Conservation (phyloP, 2,329 filamentous ascomycete genomes). For the Chrysosphaeria jannelii region DNA sequence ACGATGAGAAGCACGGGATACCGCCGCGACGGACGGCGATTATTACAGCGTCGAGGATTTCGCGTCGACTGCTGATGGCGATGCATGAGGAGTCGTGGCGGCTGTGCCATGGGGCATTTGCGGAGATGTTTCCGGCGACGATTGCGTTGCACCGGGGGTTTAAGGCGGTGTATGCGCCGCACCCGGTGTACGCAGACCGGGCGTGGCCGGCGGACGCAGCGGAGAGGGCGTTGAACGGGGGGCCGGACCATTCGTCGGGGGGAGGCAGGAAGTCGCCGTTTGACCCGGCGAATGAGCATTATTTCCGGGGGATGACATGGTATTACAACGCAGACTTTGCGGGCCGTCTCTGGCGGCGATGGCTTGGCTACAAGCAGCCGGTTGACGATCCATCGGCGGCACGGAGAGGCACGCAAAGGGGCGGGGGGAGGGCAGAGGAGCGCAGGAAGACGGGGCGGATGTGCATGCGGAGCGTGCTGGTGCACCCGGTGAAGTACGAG, state of each 20-base stretch:
- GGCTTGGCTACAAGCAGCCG: conserved; percentile 29
- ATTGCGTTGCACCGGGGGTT: conserved; percentile 45
- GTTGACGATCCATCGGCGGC: conserved; percentile 3
- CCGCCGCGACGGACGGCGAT: conserved; percentile 41
- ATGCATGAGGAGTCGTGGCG: conserved; percentile 50
- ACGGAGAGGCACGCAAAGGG: conserved; percentile 10
- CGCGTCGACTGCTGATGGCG: conserved; percentile 29
- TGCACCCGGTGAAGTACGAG: conserved; percentile 54
- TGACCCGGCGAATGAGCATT: conserved; percentile 42
- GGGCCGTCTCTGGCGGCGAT: conserved; percentile 47
- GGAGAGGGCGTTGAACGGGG: conserved; percentile 52
- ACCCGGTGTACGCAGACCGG: conserved; percentile 53
- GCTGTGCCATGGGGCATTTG: conserved; percentile 41
- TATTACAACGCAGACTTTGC: conserved; percentile 62
- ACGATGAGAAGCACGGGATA: conserved; percentile 18
- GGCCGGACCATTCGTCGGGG: conserved; percentile 33
- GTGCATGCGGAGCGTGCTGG: conserved; percentile 49
- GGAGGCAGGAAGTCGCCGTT: conserved; percentile 27
- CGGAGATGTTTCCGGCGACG: conserved; percentile 48
- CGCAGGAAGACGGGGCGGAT: conserved; percentile 30
- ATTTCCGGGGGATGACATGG: conserved; percentile 57
- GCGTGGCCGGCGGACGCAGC: conserved; percentile 39
- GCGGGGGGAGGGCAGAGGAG: conserved; percentile 16
- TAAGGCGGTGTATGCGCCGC: conserved; percentile 54
- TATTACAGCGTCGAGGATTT: conserved; percentile 39